Evolutionary conservation across 164 flowering plant species (phyloP), one percentile per base, ranked within the genome.

Genomic region (Umbilicus rupestris): DNA sequence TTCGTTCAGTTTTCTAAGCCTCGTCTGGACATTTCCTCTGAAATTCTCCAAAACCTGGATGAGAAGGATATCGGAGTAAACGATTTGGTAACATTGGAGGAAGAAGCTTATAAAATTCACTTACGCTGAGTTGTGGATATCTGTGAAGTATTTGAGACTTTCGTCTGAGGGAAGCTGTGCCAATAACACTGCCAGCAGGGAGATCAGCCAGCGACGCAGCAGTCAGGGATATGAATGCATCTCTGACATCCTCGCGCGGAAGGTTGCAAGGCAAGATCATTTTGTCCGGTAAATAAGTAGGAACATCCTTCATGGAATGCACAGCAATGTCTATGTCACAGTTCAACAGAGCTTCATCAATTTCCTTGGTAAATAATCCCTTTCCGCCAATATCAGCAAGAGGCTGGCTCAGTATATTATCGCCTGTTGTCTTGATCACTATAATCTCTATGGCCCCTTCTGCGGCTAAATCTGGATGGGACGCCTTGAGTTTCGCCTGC

Each of bases 271-370:
- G 99, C 39, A 94, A 78, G 69, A 89, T 82, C 26, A 83, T 94
- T 71, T 85, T 83, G 39, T 87, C 90, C 0, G 96, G 97, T 70
- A 89, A 80, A 76, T 94, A 94, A 19, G 99, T 94, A 3, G 99
- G 99, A 12, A 94, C 97, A 75, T 94, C 99, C 70, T 94, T 94
- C 99, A 94, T 91, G 20, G 99, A 94, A 75, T 94, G 99, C 31
- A 94, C 97, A 62, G 97, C 97, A 71, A 94, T 92, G 76, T 92
- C 99, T 60, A 94, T 87, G 11, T 82, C 87, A 68, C 82, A 77
- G 72, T 85, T 85, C 35, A 94, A 70, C 35, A 94, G 85, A 7
- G 99, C 97, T 76, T 94, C 99, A 57, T 94, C 97, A 66, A 92
- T 88, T 77, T 94, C 99, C 81, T 94, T 94, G 0, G 97, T 89